These are phyloP conservation scores for Mercurialis annua DNA, from an alignment of 345 rosid genomes.

Conservation along the genomic window DNA sequence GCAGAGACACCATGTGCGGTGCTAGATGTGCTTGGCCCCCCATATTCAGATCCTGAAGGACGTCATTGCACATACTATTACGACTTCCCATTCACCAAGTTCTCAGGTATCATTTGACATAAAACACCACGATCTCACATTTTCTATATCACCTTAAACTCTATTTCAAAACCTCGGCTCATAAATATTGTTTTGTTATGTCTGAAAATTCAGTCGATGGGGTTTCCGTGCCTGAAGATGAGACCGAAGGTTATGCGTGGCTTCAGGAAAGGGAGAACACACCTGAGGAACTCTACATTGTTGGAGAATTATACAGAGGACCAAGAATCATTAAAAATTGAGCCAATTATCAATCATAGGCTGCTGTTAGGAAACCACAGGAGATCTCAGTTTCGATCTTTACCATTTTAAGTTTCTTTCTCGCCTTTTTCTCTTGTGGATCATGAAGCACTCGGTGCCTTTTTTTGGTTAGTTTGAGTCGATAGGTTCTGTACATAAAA, in stretches of 20 bases:
- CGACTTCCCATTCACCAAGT: slow-evolving; percentile 46
- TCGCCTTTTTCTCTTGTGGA: not conserved
- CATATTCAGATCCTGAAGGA: slow-evolving; percentile 68
- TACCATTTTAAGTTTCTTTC: not conserved
- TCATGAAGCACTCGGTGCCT: not conserved
- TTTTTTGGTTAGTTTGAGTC: slow-evolving; percentile 10
- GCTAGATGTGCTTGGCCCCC: slow-evolving; percentile 89
- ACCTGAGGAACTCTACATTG: slow-evolving; percentile 53
- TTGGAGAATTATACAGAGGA: slow-evolving; percentile 37
- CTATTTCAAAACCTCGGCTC: no score
- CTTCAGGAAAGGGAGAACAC: slow-evolving; percentile 57
- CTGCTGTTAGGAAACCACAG: slow-evolving; percentile 16
- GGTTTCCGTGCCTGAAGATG: slow-evolving; percentile 45
- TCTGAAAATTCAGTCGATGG: slow-evolving; percentile 35
- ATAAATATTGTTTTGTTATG: not conserved
- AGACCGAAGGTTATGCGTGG: slow-evolving; percentile 59
- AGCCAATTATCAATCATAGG: not conserved
- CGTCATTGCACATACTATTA: slow-evolving; percentile 74
- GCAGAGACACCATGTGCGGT: slow-evolving; percentile 85
- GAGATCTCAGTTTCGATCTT: not conserved
- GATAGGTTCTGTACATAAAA: slow-evolving; percentile 29
- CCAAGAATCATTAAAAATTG: slow-evolving; percentile 17
- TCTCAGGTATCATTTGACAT: slow-evolving; percentile 45
- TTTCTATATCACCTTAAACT: not conserved
- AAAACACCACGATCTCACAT: no score